Evolutionary conservation across 1,284 basidiomycete genomes (phyloP), one percentile per base, ranked within the genome.

Genomic region (Paramarasmius palmivorus): DNA sequence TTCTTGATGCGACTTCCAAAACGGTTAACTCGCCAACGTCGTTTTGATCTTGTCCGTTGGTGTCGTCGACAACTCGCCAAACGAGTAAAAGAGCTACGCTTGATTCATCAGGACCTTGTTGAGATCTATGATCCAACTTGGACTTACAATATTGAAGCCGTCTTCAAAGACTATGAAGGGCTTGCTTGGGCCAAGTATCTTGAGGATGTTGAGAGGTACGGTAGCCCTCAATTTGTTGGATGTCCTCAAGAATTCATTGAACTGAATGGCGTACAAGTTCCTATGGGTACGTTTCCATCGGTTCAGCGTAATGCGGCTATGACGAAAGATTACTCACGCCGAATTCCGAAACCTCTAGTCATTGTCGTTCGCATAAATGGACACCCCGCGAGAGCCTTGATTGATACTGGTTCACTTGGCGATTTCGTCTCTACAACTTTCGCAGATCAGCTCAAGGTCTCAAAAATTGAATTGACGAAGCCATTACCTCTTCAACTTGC

Each of bases 381-480:
- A 0, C 34, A 65, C 1, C 62, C 61, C 0, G 61, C 53, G 4
- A 35, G 57, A 0, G 69, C 70, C 0, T 44, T 73, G 36, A 37
- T 73, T 0, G 69, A 73, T 47, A 59, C 65, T 0, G 71, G 71
- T 0, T 73, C 68, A 1, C 52, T 69, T 1, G 65, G 62, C 1
- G 71, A 73, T 56, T 72, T 73, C 49, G 64, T 73, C 17, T 72
- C 70, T 1, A 59, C 63, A 2, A 66, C 58, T 9, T 41, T 71
- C 4, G 68, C 63, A 0, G 65, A 72, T 50, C 71, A 73, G 54
- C 57, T 73, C 15, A 57, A 67, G 50, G 53, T 72, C 58, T n/a
- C 26, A 34, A 48, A 49, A 17, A 50, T 59, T 2, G 22, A 50
- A 8, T 49, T 64, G 4, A 38, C 40, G 1, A 62, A 59, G 25